Conservation (phyloP, 257 asterid species). For the Verbascum thapsus region DNA sequence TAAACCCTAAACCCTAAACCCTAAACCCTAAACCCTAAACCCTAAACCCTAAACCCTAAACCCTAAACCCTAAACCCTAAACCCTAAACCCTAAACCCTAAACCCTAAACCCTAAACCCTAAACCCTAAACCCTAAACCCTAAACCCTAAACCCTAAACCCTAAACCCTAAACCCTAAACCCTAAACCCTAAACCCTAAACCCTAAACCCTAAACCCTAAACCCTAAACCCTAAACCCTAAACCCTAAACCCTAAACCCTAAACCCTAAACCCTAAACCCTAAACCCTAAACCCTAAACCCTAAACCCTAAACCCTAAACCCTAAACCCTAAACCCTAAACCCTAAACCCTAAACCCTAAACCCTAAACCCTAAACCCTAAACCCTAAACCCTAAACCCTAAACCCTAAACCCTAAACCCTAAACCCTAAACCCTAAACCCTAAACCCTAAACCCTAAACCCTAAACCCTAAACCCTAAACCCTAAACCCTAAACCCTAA, state of each 20-base stretch:
- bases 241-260: constrained; percentile 15
- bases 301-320: constrained; percentile 12
- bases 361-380: too few relatives aligned
- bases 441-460: too few relatives aligned
- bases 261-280: constrained; percentile 10
- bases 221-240: constrained; percentile 24
- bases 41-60: background rate
- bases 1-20: too few relatives aligned
- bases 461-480: too few relatives aligned
- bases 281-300: background rate
- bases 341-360: constrained; percentile 7
- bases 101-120: constrained; percentile 17
- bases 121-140: background rate
- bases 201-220: constrained; percentile 6
- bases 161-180: background rate
- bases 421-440: too few relatives aligned
- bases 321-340: constrained; percentile 22
- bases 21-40: too few relatives aligned
- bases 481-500: too few relatives aligned
- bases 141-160: constrained; percentile 16
- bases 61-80: background rate
- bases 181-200: constrained; percentile 13
- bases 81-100: constrained; percentile 8
- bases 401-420: too few relatives aligned
- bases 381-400: too few relatives aligned